Evolutionary conservation across 176 grass and related monocot genomes (phyloP), one percentile per base, ranked within the genome.

Genomic region (Leersia perrieri): DNA sequence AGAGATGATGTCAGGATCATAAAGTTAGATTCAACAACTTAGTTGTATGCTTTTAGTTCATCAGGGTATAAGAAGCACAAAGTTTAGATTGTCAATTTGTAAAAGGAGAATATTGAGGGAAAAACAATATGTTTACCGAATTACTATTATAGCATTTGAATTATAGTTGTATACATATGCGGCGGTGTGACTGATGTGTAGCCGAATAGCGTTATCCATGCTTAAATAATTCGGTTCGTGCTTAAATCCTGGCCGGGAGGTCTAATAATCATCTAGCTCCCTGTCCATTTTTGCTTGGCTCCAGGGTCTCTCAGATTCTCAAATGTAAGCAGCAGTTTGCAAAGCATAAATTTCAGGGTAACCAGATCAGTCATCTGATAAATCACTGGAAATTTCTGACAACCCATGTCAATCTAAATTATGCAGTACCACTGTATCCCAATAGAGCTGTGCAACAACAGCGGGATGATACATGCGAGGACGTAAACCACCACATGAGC

Each of bases 401-500:
- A 25, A 58, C 8, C 2, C 53, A 58, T 20, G n/a, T 25, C 53
- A 25, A 9, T 58, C n/a, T n/a, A 58, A 58, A 25, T 58, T 23
- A 35, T 70, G 23, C 8, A 27, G 9, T 15, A 7, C 33, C n/a
- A 42, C n/a, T 41, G 33, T 66, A 44, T 71, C 13, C 23, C 35
- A 69, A 9, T 5, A 16, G 75, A 85, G 14, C n/a, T n/a, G n/a
- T n/a, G n/a, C n/a, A n/a, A n/a, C n/a, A n/a, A n/a, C n/a, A n/a
- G n/a, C n/a, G n/a, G n/a, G n/a, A n/a, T n/a, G n/a, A n/a, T n/a
- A n/a, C 71, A 76, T 80, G 14, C 6, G 64, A 40, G 75, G 71
- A 85, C 72, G 60, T 89, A 78, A 82, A 78, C 88, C 83, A 82
- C 74, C 80, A 51, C 36, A 22, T 34, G 45, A 79, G 70, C 39